Evolutionary conservation across 1,284 basidiomycete species (phyloP), one percentile per base, ranked within the genome.

Genomic region (Grifola frondosa): DNA sequence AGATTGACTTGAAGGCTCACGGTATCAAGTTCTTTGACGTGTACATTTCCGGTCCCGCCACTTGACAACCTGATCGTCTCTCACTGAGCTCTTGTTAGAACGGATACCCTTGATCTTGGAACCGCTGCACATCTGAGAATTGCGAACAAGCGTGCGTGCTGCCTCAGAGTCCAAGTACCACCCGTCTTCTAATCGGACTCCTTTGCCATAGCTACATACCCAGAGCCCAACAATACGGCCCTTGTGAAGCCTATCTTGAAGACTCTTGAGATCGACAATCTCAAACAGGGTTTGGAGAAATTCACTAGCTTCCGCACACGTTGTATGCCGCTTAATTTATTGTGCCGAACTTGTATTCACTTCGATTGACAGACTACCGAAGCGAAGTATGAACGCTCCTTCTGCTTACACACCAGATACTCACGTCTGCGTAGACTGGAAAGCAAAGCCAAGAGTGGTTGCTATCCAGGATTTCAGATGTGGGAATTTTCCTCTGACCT

Each of bases 1-100:
- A 92, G 89, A 88, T 94, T 50, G 69, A 81, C 58, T 77, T 82
- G 45, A 93, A 88, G 67, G 82, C 82, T 30, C 74, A 75, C 53
- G 85, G 86, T 49, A 54, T 81, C 68, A 83, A 78, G 42, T 94
- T 93, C 74, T 88, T 94, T 69, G 92, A 95, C 65, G 78, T 95
- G 91, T 94, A 65, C 66, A 71, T 56, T 44, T 47, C 51, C 40
- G 50, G 49, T 44, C 30, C 16, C 37, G 26, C 36, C 40, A 16
- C 41, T 30, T 38, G 16, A 39, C 40, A 42, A 38, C 36, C 23
- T 42, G 37, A 38, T 28, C 19, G 16, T 48, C 51, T 30, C 39
- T 42, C 26, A 49, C 30, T 42, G 45, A 54, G 55, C 46, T 35
- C 43, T 47, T 48, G 57, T 32, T 59, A 93, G 90, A 37, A 92